phyloP scores from a whole-genome alignment of 2,329 filamentous ascomycete species.

The Microcyclospora pomicola region DNA sequence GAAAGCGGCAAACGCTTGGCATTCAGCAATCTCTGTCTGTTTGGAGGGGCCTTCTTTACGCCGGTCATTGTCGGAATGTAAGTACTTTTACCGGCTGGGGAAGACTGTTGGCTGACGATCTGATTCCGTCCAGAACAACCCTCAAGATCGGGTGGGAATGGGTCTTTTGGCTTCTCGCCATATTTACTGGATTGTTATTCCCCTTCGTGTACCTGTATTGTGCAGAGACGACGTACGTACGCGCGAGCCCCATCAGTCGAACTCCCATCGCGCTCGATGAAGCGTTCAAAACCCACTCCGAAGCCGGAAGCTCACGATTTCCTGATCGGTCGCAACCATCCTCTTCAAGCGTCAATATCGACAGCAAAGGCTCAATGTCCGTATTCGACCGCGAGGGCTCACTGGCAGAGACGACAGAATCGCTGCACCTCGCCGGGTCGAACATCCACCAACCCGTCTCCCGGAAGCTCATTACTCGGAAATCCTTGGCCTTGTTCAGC shows the following conservation, averaged over 20 bases:
- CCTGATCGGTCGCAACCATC: neutral
- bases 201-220: constrained; percentile 60
- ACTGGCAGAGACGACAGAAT: too few relatives aligned
- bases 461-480: neutral
- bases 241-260: constrained; percentile 51
- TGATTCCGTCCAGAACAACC: constrained; percentile 48
- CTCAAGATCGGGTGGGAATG: constrained; percentile 59
- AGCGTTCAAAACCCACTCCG: neutral
- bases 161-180: constrained; percentile 74
- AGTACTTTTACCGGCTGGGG: neutral
- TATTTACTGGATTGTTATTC: constrained; percentile 57
- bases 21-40: constrained; percentile 51
- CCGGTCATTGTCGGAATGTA: constrained; percentile 67
- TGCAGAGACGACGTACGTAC: constrained; percentile 65
- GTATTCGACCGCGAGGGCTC: too few relatives aligned
- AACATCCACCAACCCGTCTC: too few relatives aligned
- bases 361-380: too few relatives aligned
- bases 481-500: constrained; percentile 1
- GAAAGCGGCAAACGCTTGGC: constrained; percentile 71
- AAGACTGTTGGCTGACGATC: neutral
- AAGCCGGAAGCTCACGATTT: neutral
- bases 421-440: too few relatives aligned
- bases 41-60: constrained; percentile 57
- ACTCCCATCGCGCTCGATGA: constrained; percentile 36
- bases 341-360: too few relatives aligned